A percentile compares a stretch with the other conserved stretches of the same genome.
Conservation (phyloP, 2,329 filamentous ascomycete genomes). For the Cladosporium sp. region DNA sequence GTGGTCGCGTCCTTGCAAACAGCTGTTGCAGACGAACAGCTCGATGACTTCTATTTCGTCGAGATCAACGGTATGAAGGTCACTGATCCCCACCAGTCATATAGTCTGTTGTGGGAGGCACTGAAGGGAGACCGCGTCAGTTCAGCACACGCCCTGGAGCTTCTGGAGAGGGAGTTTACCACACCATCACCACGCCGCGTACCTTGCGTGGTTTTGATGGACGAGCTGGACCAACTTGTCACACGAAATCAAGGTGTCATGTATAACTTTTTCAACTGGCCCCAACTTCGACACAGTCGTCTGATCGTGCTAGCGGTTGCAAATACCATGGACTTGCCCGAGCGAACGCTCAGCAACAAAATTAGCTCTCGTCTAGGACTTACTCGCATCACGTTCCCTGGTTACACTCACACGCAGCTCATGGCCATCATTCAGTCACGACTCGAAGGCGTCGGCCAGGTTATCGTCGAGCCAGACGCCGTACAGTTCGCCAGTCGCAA, state of each 20-base stretch:
- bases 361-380: slow-evolving; percentile 82
- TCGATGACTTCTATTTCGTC: slow-evolving; percentile 98
- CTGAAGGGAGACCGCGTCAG: slow-evolving; percentile 89
- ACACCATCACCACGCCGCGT: slow-evolving; percentile 85
- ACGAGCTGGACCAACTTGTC: slow-evolving; percentile 94
- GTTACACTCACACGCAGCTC: slow-evolving; percentile 93
- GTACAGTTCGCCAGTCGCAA: slow-evolving; percentile 95
- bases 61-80: slow-evolving; percentile 99
- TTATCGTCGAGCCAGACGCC: slow-evolving; percentile 87
- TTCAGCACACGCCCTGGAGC: slow-evolving; percentile 82
- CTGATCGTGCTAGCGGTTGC: slow-evolving; percentile 95
- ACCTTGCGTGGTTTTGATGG: slow-evolving; percentile 96
- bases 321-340: slow-evolving; percentile 97
- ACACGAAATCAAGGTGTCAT: slow-evolving; percentile 99
- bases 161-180: slow-evolving; percentile 88
- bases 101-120: slow-evolving; percentile 92
- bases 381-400: slow-evolving; percentile 92
- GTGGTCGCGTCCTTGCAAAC: slow-evolving; percentile 84
- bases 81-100: slow-evolving; percentile 94
- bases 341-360: slow-evolving; percentile 95
- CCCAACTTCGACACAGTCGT: slow-evolving; percentile 80
- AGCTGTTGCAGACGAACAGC: slow-evolving; percentile 81
- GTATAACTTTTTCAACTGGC: slow-evolving; percentile 99
- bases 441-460: slow-evolving; percentile 72
- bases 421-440: slow-evolving; percentile 98